Percentiles rank a stretch among this genome's conserved stretches.
Evolutionary conservation across 176 grass and related monocot genomes (phyloP).

Genomic region (Avena eriantha): DNA sequence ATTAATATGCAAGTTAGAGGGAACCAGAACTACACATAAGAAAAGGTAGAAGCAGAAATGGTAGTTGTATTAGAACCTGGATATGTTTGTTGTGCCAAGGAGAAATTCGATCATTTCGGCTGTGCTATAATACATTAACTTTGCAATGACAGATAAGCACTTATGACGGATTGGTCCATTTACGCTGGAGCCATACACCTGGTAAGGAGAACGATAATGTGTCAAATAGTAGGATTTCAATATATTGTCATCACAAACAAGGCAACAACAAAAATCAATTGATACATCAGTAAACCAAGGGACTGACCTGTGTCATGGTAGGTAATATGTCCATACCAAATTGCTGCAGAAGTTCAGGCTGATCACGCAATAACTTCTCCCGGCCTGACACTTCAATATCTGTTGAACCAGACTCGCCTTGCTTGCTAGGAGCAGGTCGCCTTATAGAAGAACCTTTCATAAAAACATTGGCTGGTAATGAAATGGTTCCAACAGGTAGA

Average conservation of each 20-base stretch:
- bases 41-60: slow-evolving; percentile 18
- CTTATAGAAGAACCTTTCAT: slow-evolving; percentile 63
- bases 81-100: slow-evolving; percentile 80
- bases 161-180: slow-evolving; percentile 81
- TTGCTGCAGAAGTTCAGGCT: slow-evolving; percentile 90
- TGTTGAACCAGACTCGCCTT: slow-evolving; percentile 46
- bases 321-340: slow-evolving; percentile 89
- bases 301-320: slow-evolving; percentile 72
- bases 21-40: neutral
- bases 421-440: slow-evolving; percentile 60
- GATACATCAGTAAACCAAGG: neutral
- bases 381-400: slow-evolving; percentile 58
- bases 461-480: slow-evolving; percentile 57
- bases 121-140: slow-evolving; percentile 87
- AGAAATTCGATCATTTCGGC: slow-evolving; percentile 85
- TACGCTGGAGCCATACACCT: slow-evolving; percentile 88
- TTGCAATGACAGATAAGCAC: slow-evolving; percentile 78
- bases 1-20: slow-evolving; percentile 21
- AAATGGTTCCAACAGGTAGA: slow-evolving; percentile 77
- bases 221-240: slow-evolving; percentile 13
- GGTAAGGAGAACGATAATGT: slow-evolving; percentile 17
- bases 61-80: slow-evolving; percentile 57
- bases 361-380: slow-evolving; percentile 79
- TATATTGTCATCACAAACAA: neutral
- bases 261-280: slow-evolving; percentile 12